Evolutionary conservation across 768 basidiomycete genomes (phyloP).

Genomic region (Boletus subparvulus): DNA sequence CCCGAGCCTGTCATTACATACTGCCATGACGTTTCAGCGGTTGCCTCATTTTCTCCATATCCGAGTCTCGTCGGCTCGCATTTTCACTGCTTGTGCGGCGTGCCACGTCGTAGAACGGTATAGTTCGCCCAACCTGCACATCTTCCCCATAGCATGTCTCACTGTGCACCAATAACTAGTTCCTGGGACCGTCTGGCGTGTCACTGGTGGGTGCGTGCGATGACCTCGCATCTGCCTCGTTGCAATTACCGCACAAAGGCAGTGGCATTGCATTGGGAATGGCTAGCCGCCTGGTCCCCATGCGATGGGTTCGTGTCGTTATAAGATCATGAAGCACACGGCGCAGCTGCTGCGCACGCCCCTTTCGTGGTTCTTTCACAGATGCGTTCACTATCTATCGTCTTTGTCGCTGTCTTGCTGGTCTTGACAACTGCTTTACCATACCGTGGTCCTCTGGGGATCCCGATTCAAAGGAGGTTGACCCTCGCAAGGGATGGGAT

Average conservation of each 20-base stretch:
- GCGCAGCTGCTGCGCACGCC: neutral
- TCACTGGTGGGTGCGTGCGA: neutral
- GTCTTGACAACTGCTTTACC: constrained; percentile 18
- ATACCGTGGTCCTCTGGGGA: constrained; percentile 9
- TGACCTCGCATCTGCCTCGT: neutral
- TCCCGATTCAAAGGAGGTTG: constrained; percentile 19
- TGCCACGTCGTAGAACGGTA: neutral
- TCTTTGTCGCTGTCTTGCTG: constrained; percentile 10
- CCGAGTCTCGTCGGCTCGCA: too few relatives aligned
- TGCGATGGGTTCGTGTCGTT: neutral
- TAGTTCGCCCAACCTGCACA: too few relatives aligned
- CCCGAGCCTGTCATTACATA: neutral
- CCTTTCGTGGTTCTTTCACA: neutral
- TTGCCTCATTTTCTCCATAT: too few relatives aligned
- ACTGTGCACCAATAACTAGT: neutral
- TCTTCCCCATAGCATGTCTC: neutral
- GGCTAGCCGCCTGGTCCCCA: neutral
- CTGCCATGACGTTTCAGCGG: neutral
- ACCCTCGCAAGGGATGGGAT: constrained; percentile 12
- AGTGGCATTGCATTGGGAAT: neutral
- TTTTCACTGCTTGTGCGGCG: neutral
- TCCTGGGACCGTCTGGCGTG: neutral
- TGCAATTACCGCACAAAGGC: neutral
- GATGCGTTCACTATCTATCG: constrained; percentile 12
- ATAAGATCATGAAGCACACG: constrained; percentile 5